Conservation (phyloP, 352 stramenopile genomes). For the Globisporangium splendens region DNA sequence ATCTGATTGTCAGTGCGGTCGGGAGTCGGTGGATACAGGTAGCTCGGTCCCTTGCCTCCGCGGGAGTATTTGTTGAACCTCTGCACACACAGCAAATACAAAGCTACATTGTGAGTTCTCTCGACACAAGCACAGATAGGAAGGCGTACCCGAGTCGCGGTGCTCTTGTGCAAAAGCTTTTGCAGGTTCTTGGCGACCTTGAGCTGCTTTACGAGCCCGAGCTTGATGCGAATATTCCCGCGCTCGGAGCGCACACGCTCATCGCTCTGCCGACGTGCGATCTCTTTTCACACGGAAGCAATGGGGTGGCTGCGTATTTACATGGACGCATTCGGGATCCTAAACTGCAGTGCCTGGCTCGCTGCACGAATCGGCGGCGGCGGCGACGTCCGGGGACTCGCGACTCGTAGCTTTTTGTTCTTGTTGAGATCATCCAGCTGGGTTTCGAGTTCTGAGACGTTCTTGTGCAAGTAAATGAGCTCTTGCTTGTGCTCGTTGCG, state of each 20-base stretch:
- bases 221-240: slow-evolving; percentile 31
- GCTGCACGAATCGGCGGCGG: not conserved
- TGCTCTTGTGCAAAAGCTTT: slow-evolving; percentile 24
- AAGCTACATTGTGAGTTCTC: not conserved
- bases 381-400: no score
- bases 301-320: not conserved
- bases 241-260: slow-evolving; percentile 13
- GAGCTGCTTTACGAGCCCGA: slow-evolving; percentile 33
- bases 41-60: not conserved
- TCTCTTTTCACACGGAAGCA: not conserved
- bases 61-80: not conserved
- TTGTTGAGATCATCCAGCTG: slow-evolving; percentile 12
- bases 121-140: slow-evolving; percentile 7
- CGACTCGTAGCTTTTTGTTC: not conserved
- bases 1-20: slow-evolving; percentile 19
- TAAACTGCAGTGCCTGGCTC: not conserved
- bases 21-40: not conserved
- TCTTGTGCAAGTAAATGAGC: slow-evolving; percentile 33
- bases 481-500: no score
- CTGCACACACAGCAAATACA: not conserved
- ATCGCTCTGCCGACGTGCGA: not conserved
- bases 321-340: not conserved
- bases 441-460: slow-evolving; percentile 32
- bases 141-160: not conserved
- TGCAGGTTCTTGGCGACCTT: slow-evolving; percentile 38